Base-by-base conservation (phyloP, 768 basidiomycete species). In the Mrakia blollopis region DNA sequence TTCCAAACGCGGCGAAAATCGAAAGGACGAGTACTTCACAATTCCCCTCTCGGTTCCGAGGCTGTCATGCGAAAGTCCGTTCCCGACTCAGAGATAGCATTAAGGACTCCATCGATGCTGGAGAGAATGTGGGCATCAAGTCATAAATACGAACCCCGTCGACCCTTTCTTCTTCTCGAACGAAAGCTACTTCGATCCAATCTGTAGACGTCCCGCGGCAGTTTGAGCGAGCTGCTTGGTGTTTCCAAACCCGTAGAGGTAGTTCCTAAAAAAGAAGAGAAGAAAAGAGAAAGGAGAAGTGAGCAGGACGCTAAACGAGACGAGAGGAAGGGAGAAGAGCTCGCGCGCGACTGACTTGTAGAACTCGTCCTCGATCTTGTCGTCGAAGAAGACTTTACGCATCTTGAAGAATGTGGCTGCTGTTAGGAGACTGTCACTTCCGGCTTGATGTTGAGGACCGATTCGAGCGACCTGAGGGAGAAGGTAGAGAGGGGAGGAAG, bases 391-490 rank as follows among this genome's bases (percentile, higher is more conserved):
- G 23, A 91, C 84, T 80, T 93, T 90, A 39, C 92, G 89, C 88
- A 98, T 92, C 84, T 94, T 92, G 90, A 98, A 98, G 85, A 98
- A 98, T 0, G 93, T 93, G 2, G 91, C 89, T 3, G 94, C 89
- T 10, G 95, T 98, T 65, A 99, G 88, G 60, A 98, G 89, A 21
- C 92, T 93, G 82, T 98, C 97, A n/a, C 93, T 95, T 21, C 97
- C 96, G 14, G 96, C 94, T 85, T 97, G 96, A 84, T 97, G 94
- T 74, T 93, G 92, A 30, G 89, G 88, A 8, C 93, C 94, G 83
- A 94, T 92, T 62, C 95, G 89, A 84, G 90, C 86, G 39, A 97
- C 91, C 94, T 96, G 81, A 3, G 18, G 0, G 7, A 28, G 0
- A 54, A 47, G 71, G 74, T 77, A 67, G 65, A 68, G 18, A 18